phyloP scores from a whole-genome alignment of 768 basidiomycete genomes.

The Tubosaeta sp. region DNA sequence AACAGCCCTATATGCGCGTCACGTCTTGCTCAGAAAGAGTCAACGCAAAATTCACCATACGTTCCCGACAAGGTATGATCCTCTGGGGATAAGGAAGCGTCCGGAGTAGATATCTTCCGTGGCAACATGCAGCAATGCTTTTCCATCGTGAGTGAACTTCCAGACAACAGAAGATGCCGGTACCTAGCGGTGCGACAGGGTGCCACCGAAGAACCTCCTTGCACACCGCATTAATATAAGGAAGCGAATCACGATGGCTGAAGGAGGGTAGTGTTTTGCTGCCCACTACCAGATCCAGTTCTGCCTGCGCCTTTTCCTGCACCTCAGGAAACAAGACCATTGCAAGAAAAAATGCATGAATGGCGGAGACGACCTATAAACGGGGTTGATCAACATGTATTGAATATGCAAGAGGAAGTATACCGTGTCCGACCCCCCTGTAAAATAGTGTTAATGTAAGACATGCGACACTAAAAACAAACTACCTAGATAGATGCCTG shows the following conservation, averaged over 20 bases:
- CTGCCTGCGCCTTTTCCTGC: slow-evolving; percentile 21
- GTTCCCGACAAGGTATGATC: slow-evolving; percentile 20
- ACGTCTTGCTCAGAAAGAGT: not conserved
- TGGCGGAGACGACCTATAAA: slow-evolving; percentile 13
- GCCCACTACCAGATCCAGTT: slow-evolving; percentile 24
- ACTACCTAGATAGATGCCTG: slow-evolving; percentile 9
- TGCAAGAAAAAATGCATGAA: slow-evolving; percentile 22
- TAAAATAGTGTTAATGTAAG: not conserved
- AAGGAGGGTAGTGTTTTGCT: slow-evolving; percentile 18
- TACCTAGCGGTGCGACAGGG: slow-evolving; percentile 13
- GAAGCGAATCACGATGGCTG: slow-evolving; percentile 20
- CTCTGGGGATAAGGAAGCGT: slow-evolving; percentile 20
- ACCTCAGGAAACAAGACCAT: slow-evolving; percentile 24
- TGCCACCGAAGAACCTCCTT: slow-evolving; percentile 28
- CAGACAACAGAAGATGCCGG: slow-evolving; percentile 19
- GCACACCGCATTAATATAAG: slow-evolving; percentile 22
- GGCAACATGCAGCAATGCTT: slow-evolving; percentile 15
- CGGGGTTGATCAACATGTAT: slow-evolving; percentile 8
- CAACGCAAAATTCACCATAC: slow-evolving; percentile 16
- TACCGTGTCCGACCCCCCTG: slow-evolving; percentile 45
- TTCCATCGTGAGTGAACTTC: not conserved
- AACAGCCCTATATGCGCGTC: not conserved
- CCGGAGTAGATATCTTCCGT: slow-evolving; percentile 18
- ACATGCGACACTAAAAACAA: too few relatives aligned
- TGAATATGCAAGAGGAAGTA: slow-evolving; percentile 32